phyloP scores from a whole-genome alignment of 495 filamentous ascomycete genomes.

The Elasticomyces elasticus region DNA sequence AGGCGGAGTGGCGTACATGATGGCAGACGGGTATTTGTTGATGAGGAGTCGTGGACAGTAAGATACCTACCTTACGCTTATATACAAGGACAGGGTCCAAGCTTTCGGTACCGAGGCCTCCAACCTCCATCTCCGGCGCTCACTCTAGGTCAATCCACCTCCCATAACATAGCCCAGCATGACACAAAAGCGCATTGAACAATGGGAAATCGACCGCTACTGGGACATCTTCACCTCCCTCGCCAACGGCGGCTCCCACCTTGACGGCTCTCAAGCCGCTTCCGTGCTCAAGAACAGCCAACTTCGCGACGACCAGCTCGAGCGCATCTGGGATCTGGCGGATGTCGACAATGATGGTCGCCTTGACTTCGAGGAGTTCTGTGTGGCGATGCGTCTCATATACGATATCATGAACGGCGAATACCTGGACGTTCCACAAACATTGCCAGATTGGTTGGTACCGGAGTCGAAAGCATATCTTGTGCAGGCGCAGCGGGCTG shows the following conservation, averaged over 20 bases:
- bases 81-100: too few relatives aligned
- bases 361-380: constrained; percentile 98
- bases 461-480: constrained; percentile 95
- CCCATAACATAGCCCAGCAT: not conserved
- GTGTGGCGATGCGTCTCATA: constrained; percentile 93
- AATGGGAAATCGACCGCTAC: constrained; percentile 93
- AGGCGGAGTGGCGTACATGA: too few relatives aligned
- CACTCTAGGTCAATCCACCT: not conserved
- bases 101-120: too few relatives aligned
- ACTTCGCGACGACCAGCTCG: constrained; percentile 86
- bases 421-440: constrained; percentile 69
- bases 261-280: constrained; percentile 85
- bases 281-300: constrained; percentile 92
- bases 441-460: constrained; percentile 88
- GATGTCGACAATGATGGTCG: constrained; percentile 96
- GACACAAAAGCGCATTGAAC: constrained; percentile 52
- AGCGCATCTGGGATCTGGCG: constrained; percentile 92
- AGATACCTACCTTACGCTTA: too few relatives aligned
- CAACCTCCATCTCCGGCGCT: not conserved
- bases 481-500: constrained; percentile 75
- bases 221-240: constrained; percentile 97
- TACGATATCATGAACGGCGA: constrained; percentile 97
- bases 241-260: constrained; percentile 66
- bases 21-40: too few relatives aligned
- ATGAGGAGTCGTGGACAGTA: too few relatives aligned